These are phyloP conservation scores for Xylaria flabelliformis DNA, from an alignment of 495 filamentous ascomycete species.

Conservation along the genomic window DNA sequence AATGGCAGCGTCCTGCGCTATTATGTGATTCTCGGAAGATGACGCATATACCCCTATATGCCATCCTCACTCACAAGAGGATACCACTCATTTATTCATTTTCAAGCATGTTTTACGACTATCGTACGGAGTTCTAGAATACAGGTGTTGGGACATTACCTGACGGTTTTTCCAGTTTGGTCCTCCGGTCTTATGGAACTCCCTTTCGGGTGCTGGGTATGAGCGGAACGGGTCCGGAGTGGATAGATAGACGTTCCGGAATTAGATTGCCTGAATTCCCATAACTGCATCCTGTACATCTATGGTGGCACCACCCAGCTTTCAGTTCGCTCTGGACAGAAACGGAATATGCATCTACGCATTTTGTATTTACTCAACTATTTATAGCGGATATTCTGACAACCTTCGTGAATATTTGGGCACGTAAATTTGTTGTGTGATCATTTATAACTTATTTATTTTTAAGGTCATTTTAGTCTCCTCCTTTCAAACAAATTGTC, in stretches of 20 bases:
- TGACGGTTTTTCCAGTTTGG: background rate
- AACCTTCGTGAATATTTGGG: background rate
- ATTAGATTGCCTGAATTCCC: slow-evolving; percentile 12
- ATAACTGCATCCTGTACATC: background rate
- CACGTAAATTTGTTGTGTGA: background rate
- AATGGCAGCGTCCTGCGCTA: slow-evolving; percentile 53
- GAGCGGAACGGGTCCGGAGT: background rate
- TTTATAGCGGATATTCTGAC: background rate
- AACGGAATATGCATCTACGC: background rate
- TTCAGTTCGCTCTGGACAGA: background rate
- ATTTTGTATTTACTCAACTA: background rate
- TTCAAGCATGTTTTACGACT: slow-evolving; percentile 6
- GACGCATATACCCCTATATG: background rate
- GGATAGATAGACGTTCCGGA: slow-evolving; percentile 4
- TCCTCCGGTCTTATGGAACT: background rate
- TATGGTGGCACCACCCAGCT: background rate
- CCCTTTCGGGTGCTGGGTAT: background rate
- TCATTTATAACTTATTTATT: background rate
- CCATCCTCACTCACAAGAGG: background rate
- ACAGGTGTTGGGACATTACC: background rate
- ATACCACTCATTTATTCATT: background rate
- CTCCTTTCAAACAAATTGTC: background rate
- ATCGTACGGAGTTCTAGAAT: slow-evolving; percentile 19
- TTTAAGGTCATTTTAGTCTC: background rate
- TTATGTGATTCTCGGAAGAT: slow-evolving; percentile 55